Evolutionary conservation across 306 rosid genomes (phyloP), one percentile per base, ranked within the genome.

Genomic region (Prosopis cineraria): DNA sequence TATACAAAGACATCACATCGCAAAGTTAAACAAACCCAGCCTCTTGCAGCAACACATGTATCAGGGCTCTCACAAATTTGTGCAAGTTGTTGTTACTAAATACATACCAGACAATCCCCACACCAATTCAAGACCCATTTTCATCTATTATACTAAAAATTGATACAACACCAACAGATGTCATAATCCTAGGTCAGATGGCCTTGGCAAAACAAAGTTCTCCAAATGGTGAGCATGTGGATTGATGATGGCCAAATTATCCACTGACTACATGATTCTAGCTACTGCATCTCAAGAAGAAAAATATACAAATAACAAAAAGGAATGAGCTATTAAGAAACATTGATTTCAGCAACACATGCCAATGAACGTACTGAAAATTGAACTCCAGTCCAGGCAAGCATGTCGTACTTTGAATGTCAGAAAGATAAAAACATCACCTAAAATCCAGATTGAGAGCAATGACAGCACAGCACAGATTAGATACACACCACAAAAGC

Each of bases 361-460:
- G 55, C 19, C 12, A 2, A 68, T 2, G 1, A 24, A 20, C 13
- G 11, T 11, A 22, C 14, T 24, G 33, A 34, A 43, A 29, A 47
- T 29, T 30, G 29, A 47, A 47, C 22, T 43, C 30, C 6, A 70
- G 41, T 30, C 74, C 4, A 31, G 60, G 60, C 60, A 34, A n/a
- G 14, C 13, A 33, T 8, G 31, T 20, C 9, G 37, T 27, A 13
- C 16, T 10, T 63, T 36, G 40, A 41, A 34, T 62, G 19, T 33
- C 56, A 75, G 68, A 50, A 48, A 68, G 52, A 34, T 19, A 24
- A 8, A 8, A n/a, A 20, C 5, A 25, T 67, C 34, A 66, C 25
- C 6, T 13, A 44, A 84, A 44, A 68, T 27, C 44, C 14, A 66
- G 64, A 60, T 44, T 76, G 69, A 72, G 45, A 77, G 12, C 3